Conservation (phyloP, 208 protist species). For the Entamoeba histolytica region DNA sequence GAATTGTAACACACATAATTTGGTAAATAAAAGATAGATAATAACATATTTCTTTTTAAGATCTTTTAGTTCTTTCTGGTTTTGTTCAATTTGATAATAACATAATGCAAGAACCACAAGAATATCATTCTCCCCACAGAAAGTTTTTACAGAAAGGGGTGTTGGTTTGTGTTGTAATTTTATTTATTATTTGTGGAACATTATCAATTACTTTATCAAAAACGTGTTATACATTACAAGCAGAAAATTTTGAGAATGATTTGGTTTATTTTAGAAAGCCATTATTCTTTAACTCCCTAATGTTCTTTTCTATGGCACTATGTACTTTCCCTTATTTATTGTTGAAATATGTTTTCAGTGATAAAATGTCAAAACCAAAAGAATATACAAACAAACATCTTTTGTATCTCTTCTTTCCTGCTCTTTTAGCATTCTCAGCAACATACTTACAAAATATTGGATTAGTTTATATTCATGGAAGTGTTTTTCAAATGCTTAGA, state of each 20-base stretch:
- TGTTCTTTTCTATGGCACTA: background rate
- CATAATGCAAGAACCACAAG: no score
- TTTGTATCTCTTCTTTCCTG: constrained; percentile 1
- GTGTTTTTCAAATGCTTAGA: constrained; percentile 63
- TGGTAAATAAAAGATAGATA: no score
- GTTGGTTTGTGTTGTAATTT: background rate
- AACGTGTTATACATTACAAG: background rate
- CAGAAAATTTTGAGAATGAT: background rate
- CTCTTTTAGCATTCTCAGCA: constrained; percentile 47
- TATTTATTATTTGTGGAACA: background rate
- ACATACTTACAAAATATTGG: constrained; percentile 56
- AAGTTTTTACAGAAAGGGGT: no score
- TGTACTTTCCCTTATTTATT: background rate
- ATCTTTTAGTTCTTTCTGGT: no score
- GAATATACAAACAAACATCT: background rate
- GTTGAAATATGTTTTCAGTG: background rate
- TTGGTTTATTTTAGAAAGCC: background rate
- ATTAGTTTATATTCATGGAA: constrained; percentile 56
- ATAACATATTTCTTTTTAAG: no score
- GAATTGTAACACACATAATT: no score
- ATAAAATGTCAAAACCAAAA: background rate
- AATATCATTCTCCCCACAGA: no score
- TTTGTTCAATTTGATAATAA: no score
- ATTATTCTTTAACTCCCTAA: background rate
- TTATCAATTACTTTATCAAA: background rate